These are phyloP conservation scores for Spathaspora sp. DNA, from an alignment of 1,139 yeast genomes.

Conservation along the genomic window DNA sequence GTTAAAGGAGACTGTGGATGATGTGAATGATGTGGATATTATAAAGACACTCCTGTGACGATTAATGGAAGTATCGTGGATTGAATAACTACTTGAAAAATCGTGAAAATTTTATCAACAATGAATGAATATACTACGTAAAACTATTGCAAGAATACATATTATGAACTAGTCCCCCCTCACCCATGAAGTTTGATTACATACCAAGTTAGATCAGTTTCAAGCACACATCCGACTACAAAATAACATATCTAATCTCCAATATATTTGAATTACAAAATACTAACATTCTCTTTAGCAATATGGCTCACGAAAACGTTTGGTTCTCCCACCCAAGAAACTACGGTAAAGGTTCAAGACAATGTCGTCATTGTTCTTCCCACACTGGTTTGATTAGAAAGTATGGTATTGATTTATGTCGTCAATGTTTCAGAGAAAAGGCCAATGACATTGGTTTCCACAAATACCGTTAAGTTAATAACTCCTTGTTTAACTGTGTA, in stretches of 20 bases:
- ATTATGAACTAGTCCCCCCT: too few relatives aligned
- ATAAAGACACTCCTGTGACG: too few relatives aligned
- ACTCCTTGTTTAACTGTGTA: constrained; percentile 1
- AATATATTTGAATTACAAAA: not conserved
- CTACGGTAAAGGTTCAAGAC: constrained; percentile 99
- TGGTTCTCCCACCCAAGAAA: constrained; percentile 99
- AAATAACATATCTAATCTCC: not conserved
- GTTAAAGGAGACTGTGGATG: not conserved
- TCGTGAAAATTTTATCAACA: not conserved
- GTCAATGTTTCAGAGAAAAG: constrained; percentile 99
- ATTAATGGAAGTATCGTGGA: not conserved
- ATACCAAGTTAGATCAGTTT: too few relatives aligned
- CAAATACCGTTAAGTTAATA: constrained; percentile 83
- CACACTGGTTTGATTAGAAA: constrained; percentile 99
- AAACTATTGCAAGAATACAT: too few relatives aligned
- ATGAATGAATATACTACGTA: not conserved
- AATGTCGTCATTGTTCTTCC: constrained; percentile 98
- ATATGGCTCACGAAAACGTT: constrained; percentile 99
- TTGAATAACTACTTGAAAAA: not conserved
- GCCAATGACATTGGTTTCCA: constrained; percentile 98
- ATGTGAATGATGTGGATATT: not conserved
- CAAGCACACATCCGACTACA: not conserved
- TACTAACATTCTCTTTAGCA: constrained; percentile 40
- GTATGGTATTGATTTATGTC: constrained; percentile 99
- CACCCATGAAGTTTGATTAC: too few relatives aligned